These are phyloP conservation scores for Fusarium palustre DNA, from an alignment of 2,329 filamentous ascomycete genomes.

Conservation along the genomic window DNA sequence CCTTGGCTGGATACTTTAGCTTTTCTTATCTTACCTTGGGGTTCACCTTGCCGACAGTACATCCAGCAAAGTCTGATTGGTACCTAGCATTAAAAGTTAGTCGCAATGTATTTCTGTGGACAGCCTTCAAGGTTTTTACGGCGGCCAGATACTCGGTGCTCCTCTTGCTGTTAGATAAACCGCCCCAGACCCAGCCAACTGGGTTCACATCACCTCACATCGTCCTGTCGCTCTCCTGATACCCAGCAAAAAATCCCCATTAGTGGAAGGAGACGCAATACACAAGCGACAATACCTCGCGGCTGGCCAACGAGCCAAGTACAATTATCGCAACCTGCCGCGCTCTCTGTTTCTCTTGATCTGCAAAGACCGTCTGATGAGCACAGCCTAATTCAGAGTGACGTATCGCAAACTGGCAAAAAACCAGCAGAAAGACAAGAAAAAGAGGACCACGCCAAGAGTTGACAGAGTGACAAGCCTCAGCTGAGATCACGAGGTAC, in stretches of 20 bases:
- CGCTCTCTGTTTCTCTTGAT: conserved; percentile 17
- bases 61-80: conserved; percentile 16
- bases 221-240: conserved; percentile 47
- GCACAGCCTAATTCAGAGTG: conserved; percentile 41
- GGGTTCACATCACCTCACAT: conserved; percentile 48
- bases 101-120: neutral
- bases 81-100: conserved; percentile 12
- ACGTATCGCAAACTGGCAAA: conserved; percentile 40
- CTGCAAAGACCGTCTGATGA: conserved; percentile 38
- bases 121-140: conserved; percentile 18
- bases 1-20: conserved; percentile 19
- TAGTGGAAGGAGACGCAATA: conserved; percentile 37
- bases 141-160: conserved; percentile 4
- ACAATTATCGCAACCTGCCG: conserved; percentile 43
- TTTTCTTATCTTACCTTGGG: conserved; percentile 15
- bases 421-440: conserved; percentile 35
- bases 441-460: conserved; percentile 38
- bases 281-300: conserved; percentile 40
- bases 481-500: conserved; percentile 23
- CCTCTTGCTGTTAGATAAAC: conserved; percentile 35
- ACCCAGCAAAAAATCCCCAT: conserved; percentile 34
- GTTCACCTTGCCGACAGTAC: conserved; percentile 13
- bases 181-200: conserved; percentile 42
- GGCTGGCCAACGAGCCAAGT: conserved; percentile 24
- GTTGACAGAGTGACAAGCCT: conserved; percentile 32